A percentile compares a stretch with the other conserved stretches of the same genome.
Conservation (phyloP, 2,329 filamentous ascomycete species). For the Graphilbum fragrans region DNA sequence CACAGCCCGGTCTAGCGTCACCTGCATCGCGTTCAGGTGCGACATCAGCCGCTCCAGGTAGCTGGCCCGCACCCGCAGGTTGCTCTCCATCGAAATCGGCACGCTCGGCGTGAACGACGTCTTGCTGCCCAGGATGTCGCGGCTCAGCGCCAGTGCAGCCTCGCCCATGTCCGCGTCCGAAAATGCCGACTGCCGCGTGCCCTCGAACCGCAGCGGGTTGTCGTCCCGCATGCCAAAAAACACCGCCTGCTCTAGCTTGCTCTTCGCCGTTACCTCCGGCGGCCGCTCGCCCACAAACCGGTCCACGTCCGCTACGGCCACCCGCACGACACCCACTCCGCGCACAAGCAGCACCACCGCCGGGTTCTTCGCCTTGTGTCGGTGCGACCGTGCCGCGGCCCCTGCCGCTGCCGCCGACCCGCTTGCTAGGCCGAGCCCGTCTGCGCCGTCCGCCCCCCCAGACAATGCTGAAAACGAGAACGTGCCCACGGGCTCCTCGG, state of each 20-base stretch:
- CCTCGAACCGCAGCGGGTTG: slow-evolving; percentile 79
- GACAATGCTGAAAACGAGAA: not conserved
- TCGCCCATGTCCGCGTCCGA: slow-evolving; percentile 56
- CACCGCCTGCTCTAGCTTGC: slow-evolving; percentile 86
- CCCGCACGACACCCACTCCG: slow-evolving; percentile 47
- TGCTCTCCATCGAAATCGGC: slow-evolving; percentile 67
- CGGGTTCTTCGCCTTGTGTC: slow-evolving; percentile 48
- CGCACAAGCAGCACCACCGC: slow-evolving; percentile 49
- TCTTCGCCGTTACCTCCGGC: slow-evolving; percentile 64
- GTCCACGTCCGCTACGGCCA: slow-evolving; percentile 46
- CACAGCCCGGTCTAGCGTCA: slow-evolving; percentile 51
- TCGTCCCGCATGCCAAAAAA: slow-evolving; percentile 76
- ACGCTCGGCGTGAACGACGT: slow-evolving; percentile 62
- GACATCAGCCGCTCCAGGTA: slow-evolving; percentile 65
- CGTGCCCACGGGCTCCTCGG: slow-evolving; percentile 45
- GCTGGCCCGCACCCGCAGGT: slow-evolving; percentile 59
- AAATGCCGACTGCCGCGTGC: slow-evolving; percentile 55
- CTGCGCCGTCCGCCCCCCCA: too few species aligned
- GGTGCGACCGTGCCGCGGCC: slow-evolving; percentile 25
- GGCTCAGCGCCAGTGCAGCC: slow-evolving; percentile 68
- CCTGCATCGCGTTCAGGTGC: slow-evolving; percentile 55
- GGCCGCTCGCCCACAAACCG: slow-evolving; percentile 46
- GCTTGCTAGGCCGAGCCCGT: slow-evolving; percentile 8
- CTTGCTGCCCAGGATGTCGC: slow-evolving; percentile 68
- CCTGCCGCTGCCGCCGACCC: not conserved